Conservation (phyloP, 208 protist genomes). For the Leishmania lainsoni region DNA sequence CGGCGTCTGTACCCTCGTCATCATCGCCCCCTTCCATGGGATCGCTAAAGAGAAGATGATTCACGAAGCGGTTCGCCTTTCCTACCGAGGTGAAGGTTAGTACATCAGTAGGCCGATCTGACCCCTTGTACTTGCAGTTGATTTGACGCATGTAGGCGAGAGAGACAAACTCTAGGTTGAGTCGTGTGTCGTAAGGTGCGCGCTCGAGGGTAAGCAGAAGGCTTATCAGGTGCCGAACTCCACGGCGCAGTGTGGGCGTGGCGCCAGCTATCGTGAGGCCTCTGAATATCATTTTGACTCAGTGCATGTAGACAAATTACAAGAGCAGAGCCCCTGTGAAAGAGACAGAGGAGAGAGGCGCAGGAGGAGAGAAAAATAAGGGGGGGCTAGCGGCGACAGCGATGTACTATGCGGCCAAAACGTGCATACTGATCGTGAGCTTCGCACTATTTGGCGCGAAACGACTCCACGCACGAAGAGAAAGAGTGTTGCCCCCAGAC, state of each 20-base stretch:
- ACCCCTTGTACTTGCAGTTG: constrained; percentile 45
- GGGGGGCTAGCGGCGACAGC: background rate
- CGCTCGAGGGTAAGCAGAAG: constrained; percentile 47
- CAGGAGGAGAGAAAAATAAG: background rate
- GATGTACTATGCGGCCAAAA: background rate
- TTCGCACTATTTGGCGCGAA: background rate
- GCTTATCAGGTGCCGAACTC: constrained; percentile 34
- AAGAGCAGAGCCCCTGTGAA: background rate
- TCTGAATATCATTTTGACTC: constrained; percentile 18
- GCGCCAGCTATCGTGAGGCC: constrained; percentile 43
- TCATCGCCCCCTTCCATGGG: background rate
- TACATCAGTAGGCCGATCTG: constrained; percentile 71
- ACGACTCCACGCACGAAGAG: background rate
- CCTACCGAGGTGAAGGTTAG: constrained; percentile 64
- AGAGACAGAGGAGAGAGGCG: background rate
- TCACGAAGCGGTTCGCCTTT: constrained; percentile 22
- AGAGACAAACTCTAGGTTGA: constrained; percentile 57
- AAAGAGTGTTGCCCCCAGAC: background rate
- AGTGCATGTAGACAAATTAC: background rate
- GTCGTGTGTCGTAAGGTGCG: constrained; percentile 40
- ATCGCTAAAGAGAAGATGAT: constrained; percentile 54
- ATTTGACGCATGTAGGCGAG: constrained; percentile 56
- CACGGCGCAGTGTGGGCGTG: constrained; percentile 38
- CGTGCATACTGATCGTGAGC: background rate
- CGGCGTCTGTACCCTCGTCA: background rate